Evolutionary conservation across 306 rosid genomes (phyloP), one percentile per base, ranked within the genome.

Genomic region (Castanea mollissima): DNA sequence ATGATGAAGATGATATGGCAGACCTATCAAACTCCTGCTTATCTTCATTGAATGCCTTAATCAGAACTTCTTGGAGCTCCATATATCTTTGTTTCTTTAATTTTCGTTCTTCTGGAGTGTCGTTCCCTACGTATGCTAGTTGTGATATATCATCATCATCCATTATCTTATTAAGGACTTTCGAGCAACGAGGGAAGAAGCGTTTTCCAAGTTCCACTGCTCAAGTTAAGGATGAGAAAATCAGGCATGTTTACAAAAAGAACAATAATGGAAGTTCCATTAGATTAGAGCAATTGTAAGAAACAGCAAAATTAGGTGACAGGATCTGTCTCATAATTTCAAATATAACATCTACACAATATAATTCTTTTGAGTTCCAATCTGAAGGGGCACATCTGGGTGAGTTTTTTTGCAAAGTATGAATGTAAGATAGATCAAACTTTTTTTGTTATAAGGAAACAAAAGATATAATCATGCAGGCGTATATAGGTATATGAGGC

Each of bases 121-220:
- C 91, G 55, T 85, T 76, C 46, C 88, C 70, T 65, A 77, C 38
- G 58, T 85, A 85, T 34, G 88, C 85, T n/a, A 92, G 85, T 71
- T 85, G 91, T 15, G 91, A 65, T 23, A 92, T 69, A 63, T 88
- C 94, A 73, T 90, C 87, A 5, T 88, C 85, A 74, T 92, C 97
- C 97, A 92, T 90, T 29, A 92, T 90, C 78, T 84, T 90, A 71
- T 92, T 90, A 74, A 87, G 81, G 71, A 90, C 90, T 72, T 76
- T 89, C 18, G 92, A 86, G 83, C 97, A 91, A 46, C 91, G 93
- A 20, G 97, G 97, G 73, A 91, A 91, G 90, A 86, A 89, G 32
- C 94, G 91, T 80, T 89, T 88, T 70, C 90, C 94, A 11, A 89
- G 74, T 71, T 88, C 97, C 78, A 86, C 94, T 91, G 89, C 69